Evolutionary conservation across 139 green algal genomes (phyloP), one percentile per base, ranked within the genome.

Genomic region (Auxenochlorella pyrenoidosa): DNA sequence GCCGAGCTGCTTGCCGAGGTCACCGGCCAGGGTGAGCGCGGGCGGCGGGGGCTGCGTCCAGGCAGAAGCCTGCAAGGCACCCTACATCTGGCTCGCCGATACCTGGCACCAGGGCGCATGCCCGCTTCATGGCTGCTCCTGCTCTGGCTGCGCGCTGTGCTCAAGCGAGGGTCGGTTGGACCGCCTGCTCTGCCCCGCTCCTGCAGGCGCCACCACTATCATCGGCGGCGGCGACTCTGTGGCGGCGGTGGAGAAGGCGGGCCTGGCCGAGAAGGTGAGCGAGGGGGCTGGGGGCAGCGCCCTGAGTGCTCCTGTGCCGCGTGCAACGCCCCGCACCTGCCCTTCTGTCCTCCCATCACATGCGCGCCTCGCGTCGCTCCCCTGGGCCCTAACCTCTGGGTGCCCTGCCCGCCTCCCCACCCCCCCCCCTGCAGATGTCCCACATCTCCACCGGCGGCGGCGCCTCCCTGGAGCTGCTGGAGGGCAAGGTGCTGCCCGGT

Each of bases 161-260:
- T n/a, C n/a, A n/a, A n/a, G n/a, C n/a, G n/a, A n/a, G n/a, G n/a
- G n/a, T n/a, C n/a, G n/a, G n/a, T 54, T 10, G 10, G 47, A 10
- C 47, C 47, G 47, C 10, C 6, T 54, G 10, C 15, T 32, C 47
- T 22, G 26, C 51, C 32, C 19, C 0, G 22, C 43, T 40, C 2
- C 32, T n/a, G 47, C 73, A 80, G 82, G 76, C 68, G 94, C 92
- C 82, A 98, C 94, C 90, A 99, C 98, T 90, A 99, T 99, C 94
- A 98, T 99, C 86, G 98, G 98, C 90, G 98, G 98, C 73, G 98
- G 98, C 84, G 98, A 99, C 94, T 98, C 94, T 40, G 98, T 99
- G 76, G 97, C 97, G 0, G 98, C 98, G 43, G 98, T 99, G n/a
- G 97, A 99, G 95, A 95, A 99, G 95, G 96, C 96, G 28, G 97